Conservation (phyloP, 169 alveolate species). For the Plasmodium yoelii region DNA sequence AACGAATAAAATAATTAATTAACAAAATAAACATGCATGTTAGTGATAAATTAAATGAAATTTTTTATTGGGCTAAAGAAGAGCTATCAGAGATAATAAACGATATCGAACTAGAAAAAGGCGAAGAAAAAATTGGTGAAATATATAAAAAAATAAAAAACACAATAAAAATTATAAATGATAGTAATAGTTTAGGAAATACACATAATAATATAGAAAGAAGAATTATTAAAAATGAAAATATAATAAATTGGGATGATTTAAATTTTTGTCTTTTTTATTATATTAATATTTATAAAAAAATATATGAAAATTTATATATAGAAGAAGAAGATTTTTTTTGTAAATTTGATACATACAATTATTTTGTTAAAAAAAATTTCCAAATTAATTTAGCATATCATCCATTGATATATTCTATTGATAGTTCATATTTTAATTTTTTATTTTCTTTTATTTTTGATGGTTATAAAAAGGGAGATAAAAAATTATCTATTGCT, state of each 20-base stretch:
- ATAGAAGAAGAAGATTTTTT: conserved; percentile 67
- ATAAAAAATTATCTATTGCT: background rate
- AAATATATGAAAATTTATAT: conserved; percentile 23
- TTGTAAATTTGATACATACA: conserved; percentile 24
- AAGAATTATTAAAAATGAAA: conserved; percentile 6
- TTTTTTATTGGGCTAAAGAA: conserved; percentile 50
- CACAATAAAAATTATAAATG: conserved; percentile 9
- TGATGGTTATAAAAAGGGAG: background rate
- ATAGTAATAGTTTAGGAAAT: background rate
- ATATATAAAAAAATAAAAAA: conserved; percentile 18
- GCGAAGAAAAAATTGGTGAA: conserved; percentile 32
- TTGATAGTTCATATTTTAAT: conserved; percentile 50
- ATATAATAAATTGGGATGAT: conserved; percentile 22
- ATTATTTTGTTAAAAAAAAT: conserved; percentile 29
- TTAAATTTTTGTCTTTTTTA: conserved; percentile 49
- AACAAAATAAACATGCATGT: conserved; percentile 10
- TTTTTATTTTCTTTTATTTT: conserved; percentile 34
- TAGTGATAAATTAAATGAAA: conserved; percentile 38
- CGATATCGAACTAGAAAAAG: conserved; percentile 31
- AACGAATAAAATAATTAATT: no score
- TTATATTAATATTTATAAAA: conserved; percentile 28
- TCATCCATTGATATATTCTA: conserved; percentile 45
- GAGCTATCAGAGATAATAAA: conserved; percentile 28
- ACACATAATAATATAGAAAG: conserved; percentile 4
- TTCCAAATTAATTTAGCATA: conserved; percentile 12